Percentiles rank a stretch among this genome's conserved stretches.
phyloP scores from a whole-genome alignment of 495 filamentous ascomycete genomes.

The Neurospora terricola region DNA sequence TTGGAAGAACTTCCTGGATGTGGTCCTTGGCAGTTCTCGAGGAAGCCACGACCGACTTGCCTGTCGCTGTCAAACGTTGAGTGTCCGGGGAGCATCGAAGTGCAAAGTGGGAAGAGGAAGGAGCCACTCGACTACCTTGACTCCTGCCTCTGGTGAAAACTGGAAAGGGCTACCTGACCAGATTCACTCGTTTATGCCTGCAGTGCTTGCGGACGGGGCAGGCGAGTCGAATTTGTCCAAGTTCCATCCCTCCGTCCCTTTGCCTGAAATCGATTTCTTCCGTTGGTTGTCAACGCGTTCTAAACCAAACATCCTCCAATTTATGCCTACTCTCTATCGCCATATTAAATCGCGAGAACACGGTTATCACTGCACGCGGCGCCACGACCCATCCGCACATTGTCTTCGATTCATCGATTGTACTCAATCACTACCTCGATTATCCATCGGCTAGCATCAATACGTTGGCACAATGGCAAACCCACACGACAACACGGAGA shows the following conservation, averaged over 20 bases:
- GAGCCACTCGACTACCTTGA: background rate
- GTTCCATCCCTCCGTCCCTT: background rate
- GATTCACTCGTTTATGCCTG: background rate
- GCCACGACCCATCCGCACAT: background rate
- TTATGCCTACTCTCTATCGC: background rate
- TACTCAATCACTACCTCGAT: background rate
- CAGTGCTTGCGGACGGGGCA: background rate
- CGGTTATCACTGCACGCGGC: background rate
- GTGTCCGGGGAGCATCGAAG: background rate
- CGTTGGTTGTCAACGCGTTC: background rate
- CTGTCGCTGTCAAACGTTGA: background rate
- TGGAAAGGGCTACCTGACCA: background rate
- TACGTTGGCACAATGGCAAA: background rate
- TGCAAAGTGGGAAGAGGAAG: background rate
- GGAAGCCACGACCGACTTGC: background rate
- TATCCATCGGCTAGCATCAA: background rate
- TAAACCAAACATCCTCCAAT: background rate
- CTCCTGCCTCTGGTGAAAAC: background rate
- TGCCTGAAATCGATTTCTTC: background rate
- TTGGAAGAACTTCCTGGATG: too few species aligned
- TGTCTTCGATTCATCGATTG: background rate
- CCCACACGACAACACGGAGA: background rate
- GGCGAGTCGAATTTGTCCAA: background rate
- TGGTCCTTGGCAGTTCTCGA: too few species aligned
- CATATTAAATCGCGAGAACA: background rate